These are phyloP conservation scores for Bathelium albidoporum DNA, from an alignment of 495 filamentous ascomycete genomes.

Conservation along the genomic window DNA sequence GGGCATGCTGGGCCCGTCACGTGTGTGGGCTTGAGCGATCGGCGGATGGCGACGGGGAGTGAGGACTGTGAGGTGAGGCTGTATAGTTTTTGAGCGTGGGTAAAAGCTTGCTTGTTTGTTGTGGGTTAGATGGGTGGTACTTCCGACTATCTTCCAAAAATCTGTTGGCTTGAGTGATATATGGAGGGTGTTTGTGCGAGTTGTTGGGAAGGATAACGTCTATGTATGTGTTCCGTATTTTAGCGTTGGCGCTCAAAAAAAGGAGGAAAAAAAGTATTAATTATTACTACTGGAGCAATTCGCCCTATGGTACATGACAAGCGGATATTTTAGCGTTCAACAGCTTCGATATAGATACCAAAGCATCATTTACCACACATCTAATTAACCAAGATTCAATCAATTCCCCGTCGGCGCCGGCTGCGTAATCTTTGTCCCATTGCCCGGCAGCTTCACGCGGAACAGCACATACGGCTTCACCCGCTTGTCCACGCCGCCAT, in stretches of 20 bases:
- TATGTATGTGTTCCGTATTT: no score
- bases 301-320: no score
- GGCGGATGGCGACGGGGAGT: conserved; percentile 74
- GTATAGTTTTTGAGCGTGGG: conserved; percentile 28
- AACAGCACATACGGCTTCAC: conserved; percentile 31
- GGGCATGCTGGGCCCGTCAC: conserved; percentile 86
- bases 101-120: no score
- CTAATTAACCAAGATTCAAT: no score
- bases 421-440: conserved; percentile 24
- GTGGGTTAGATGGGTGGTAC: no score
- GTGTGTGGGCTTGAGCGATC: conserved; percentile 82
- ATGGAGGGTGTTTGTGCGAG: neutral
- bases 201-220: neutral
- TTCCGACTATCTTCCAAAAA: no score
- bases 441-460: conserved; percentile 27
- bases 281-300: neutral
- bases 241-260: neutral
- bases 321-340: no score
- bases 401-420: neutral
- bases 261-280: neutral
- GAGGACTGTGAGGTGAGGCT: conserved; percentile 87
- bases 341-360: no score
- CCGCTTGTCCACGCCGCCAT: conserved; percentile 21
- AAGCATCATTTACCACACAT: no score
- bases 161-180: neutral